These are phyloP conservation scores for Suillus occidentalis DNA, from an alignment of 768 basidiomycete species.

Conservation along the genomic window DNA sequence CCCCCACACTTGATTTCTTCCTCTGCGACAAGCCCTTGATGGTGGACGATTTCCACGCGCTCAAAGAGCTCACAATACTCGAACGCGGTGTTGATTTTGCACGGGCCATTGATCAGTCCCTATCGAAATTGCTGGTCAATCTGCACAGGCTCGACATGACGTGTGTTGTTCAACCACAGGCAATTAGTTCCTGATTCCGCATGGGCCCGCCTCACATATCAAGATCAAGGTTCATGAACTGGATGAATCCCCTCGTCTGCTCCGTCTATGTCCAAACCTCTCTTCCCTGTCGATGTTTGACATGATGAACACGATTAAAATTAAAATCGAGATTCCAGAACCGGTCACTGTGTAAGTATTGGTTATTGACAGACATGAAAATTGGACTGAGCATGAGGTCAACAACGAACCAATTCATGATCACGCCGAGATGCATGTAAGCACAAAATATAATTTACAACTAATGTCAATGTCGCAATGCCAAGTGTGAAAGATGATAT, in stretches of 20 bases:
- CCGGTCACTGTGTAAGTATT: not conserved
- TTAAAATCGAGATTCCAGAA: not conserved
- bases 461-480: not conserved
- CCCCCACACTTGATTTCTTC: not conserved
- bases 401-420: not conserved
- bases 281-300: not conserved
- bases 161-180: too few relatives aligned
- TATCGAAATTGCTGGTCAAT: slow-evolving; percentile 8
- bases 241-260: slow-evolving; percentile 2
- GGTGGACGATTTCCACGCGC: slow-evolving; percentile 1
- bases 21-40: not conserved
- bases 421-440: not conserved
- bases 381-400: not conserved
- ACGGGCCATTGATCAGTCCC: not conserved
- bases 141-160: not conserved
- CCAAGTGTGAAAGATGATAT: not conserved
- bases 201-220: slow-evolving; percentile 15
- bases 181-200: not conserved
- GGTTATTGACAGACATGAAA: not conserved
- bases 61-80: slow-evolving; percentile 20
- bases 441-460: not conserved
- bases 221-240: slow-evolving; percentile 1
- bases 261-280: not conserved
- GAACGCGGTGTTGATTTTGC: not conserved
- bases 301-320: not conserved